Percentiles rank a stretch among this genome's conserved stretches.
Conservation (phyloP, 148 eudicot genomes). For the Spergularia bocconei region DNA sequence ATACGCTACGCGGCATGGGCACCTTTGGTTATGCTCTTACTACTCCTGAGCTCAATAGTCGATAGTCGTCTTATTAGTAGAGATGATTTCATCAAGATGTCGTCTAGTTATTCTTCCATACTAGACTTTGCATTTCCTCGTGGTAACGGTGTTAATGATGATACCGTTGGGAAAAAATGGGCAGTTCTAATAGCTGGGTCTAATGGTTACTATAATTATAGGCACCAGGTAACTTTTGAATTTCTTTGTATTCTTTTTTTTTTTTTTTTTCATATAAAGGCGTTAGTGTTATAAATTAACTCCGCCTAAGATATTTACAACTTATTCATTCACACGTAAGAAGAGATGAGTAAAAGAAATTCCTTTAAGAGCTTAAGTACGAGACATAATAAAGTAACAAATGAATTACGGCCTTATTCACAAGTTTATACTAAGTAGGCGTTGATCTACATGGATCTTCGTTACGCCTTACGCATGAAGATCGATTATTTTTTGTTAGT, state of each 20-base stretch:
- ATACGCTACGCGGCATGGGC: slow-evolving; percentile 15
- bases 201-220: slow-evolving; percentile 86
- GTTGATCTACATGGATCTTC: no score
- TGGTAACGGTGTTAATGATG: slow-evolving; percentile 15
- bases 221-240: slow-evolving; percentile 68
- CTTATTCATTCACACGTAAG: no score
- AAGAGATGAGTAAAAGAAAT: no score
- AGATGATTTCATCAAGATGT: slow-evolving; percentile 32
- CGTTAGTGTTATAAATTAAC: no score
- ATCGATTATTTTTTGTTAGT: no score
- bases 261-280: not conserved
- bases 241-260: not conserved
- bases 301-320: no score
- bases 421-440: no score
- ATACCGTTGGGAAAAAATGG: slow-evolving; percentile 71
- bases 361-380: no score
- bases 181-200: slow-evolving; percentile 95
- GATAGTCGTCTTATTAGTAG: slow-evolving; percentile 28
- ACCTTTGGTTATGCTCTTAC: slow-evolving; percentile 11
- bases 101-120: slow-evolving; percentile 27
- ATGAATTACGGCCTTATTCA: no score
- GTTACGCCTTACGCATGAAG: no score
- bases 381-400: no score
- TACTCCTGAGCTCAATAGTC: slow-evolving; percentile 13
- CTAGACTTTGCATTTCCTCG: slow-evolving; percentile 24